Base-by-base conservation (phyloP, 371 early-diverging fungal species). In the Quaeritorhiza haematococci region DNA sequence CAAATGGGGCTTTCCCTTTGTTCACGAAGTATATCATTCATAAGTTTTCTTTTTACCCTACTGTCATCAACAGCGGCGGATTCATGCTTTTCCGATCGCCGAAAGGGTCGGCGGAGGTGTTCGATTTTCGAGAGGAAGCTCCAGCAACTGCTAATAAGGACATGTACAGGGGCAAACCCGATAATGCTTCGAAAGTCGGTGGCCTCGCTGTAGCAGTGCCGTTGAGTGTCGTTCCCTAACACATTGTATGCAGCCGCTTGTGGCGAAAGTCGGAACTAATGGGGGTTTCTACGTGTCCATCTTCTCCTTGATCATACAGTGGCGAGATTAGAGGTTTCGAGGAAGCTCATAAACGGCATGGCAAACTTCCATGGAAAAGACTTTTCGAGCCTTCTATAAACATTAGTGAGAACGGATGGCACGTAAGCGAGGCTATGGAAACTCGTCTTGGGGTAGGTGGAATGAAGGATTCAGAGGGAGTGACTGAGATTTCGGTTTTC, bases 321-420 rank as follows among this genome's bases (percentile, higher is more conserved):
- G 93, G 94, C 13, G 96, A 96, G 68, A 71, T 96, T 8, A 79
- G 86, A 23, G 98, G 98, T 2, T 79, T 94, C 24, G 87, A 87
- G 58, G 57, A 77, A 10, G 93, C 93, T 1, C 94, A 97, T 68
- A 73, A 77, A 44, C 76, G 80, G 50, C 76, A 84, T 59, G 97
- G 97, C 4, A 87, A 80, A 58, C 71, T 96, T 8, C 76, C 87
- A 0, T 99, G 99, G 99, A 61, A 69, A 5, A 63, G 79, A 1
- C 72, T 99, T 21, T 87, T 99, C 71, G 78, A 70, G 53, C 92
- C 94, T 3, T 75, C 91, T 0, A 87, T 98, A 38, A 69, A 74
- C 32, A 66, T 98, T 33, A 84, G 91, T 6, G 69, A 85, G 29
- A 70, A 91, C 24, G 98, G 98, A 0, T 96, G 91, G 72, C 57